Percentiles rank a stretch among this genome's conserved stretches.
These are phyloP conservation scores for Galerina marginata DNA, from an alignment of 768 basidiomycete species.

Conservation along the genomic window DNA sequence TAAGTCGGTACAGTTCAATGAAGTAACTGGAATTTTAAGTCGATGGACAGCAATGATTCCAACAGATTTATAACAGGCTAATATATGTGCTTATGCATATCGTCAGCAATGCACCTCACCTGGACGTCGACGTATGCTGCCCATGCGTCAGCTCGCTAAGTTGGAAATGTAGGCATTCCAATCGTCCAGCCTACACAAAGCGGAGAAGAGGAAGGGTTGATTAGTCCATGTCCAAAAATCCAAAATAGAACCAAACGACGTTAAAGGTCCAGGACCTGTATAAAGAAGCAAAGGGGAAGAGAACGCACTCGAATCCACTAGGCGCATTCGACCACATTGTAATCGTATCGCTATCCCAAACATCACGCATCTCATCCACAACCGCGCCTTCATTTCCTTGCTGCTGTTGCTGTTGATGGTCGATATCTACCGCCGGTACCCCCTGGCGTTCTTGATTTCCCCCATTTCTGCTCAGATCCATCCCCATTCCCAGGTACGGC, in stretches of 20 bases:
- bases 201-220: neutral
- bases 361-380: conserved; percentile 7
- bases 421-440: too few species aligned
- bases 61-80: too few species aligned
- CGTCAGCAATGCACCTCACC: too few species aligned
- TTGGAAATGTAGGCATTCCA: conserved; percentile 47
- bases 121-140: neutral
- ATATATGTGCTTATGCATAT: too few species aligned
- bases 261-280: neutral
- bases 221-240: too few species aligned
- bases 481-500: too few species aligned
- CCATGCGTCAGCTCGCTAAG: conserved; percentile 40
- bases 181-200: conserved; percentile 44
- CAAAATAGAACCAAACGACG: neutral
- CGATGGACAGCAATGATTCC: too few species aligned
- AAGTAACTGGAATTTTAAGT: too few species aligned
- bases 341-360: conserved; percentile 55
- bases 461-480: too few species aligned
- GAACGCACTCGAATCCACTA: conserved; percentile 55
- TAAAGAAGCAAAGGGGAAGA: conserved; percentile 3
- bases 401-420: conserved; percentile 10
- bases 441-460: too few species aligned
- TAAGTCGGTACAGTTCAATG: too few species aligned
- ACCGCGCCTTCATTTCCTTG: conserved; percentile 1
- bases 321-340: conserved; percentile 77